A percentile compares a stretch with the other conserved stretches of the same genome.
Evolutionary conservation across 1,139 yeast genomes (phyloP).

Genomic region (Torulaspora pretoriensis): DNA sequence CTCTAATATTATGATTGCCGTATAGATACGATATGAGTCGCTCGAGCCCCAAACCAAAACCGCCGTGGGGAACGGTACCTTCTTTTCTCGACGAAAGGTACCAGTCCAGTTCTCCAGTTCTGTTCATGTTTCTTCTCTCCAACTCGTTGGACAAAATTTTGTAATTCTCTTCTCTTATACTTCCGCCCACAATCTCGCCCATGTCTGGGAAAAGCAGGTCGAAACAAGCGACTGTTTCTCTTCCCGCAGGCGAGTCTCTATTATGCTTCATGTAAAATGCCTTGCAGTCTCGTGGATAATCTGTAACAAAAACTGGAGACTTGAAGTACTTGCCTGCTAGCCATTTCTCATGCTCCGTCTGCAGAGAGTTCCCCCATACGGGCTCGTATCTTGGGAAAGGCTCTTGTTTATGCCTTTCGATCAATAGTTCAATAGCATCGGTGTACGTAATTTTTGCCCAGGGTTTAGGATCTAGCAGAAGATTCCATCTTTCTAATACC

Average conservation of each 20-base stretch:
- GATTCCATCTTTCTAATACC: constrained; percentile 35
- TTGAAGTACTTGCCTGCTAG: constrained; percentile 65
- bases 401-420: constrained; percentile 15
- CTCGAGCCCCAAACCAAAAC: constrained; percentile 95
- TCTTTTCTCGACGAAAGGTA: constrained; percentile 66
- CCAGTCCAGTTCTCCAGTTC: constrained; percentile 63
- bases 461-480: constrained; percentile 24
- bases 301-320: constrained; percentile 83
- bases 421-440: constrained; percentile 60
- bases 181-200: constrained; percentile 97
- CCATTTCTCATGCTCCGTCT: constrained; percentile 89
- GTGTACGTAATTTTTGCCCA: constrained; percentile 78
- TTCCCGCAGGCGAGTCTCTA: constrained; percentile 33
- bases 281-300: constrained; percentile 74
- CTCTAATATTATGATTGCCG: constrained; percentile 69
- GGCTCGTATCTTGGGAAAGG: constrained; percentile 39
- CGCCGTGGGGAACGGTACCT: constrained; percentile 92
- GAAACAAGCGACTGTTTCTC: constrained; percentile 78
- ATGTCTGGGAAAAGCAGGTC: constrained; percentile 84
- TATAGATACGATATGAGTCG: constrained; percentile 68
- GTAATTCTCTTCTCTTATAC: constrained; percentile 74
- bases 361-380: constrained; percentile 68
- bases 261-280: constrained; percentile 84
- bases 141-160: constrained; percentile 49
- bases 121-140: constrained; percentile 50